Percentiles rank a stretch among this genome's conserved stretches.
Evolutionary conservation across 768 basidiomycete species (phyloP).

Genomic region (Rhodosporidiobolus odoratus): DNA sequence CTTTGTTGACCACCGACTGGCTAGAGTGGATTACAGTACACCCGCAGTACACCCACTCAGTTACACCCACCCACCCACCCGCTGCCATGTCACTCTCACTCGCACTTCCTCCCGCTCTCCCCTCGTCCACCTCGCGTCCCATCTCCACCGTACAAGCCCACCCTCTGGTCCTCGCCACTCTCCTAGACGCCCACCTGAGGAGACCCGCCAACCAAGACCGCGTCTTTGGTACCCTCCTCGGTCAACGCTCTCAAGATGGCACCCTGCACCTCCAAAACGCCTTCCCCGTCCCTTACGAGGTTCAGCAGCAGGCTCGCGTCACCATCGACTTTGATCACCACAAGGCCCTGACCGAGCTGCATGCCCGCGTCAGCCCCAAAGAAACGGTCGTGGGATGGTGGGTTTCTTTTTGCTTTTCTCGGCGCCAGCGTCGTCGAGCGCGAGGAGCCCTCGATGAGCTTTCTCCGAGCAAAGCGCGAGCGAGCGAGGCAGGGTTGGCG

Average conservation of each 20-base stretch:
- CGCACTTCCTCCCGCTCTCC: conserved; percentile 1
- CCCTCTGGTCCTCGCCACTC: conserved; percentile 85
- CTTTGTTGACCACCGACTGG: too few relatives aligned
- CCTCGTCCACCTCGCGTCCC: conserved; percentile 1
- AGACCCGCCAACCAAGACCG: conserved; percentile 73
- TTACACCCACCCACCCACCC: neutral
- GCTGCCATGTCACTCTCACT: neutral
- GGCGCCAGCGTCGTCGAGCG: neutral
- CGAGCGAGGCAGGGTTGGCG: too few relatives aligned
- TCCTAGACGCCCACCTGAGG: conserved; percentile 94
- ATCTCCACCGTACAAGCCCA: conserved; percentile 62
- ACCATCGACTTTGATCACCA: conserved; percentile 98
- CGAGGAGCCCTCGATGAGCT: too few relatives aligned
- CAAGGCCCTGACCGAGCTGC: conserved; percentile 82
- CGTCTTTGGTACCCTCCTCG: conserved; percentile 92
- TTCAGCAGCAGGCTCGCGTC: conserved; percentile 64
- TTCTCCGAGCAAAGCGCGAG: too few relatives aligned
- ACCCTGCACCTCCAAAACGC: conserved; percentile 65
- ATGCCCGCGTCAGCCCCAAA: conserved; percentile 73
- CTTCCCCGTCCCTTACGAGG: conserved; percentile 84
- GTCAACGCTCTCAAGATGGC: conserved; percentile 61
- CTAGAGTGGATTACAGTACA: too few relatives aligned
- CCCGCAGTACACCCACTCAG: too few relatives aligned
- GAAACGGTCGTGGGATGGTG: conserved; percentile 95
- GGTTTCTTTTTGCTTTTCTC: conserved; percentile 42